Base-by-base conservation (phyloP, 495 filamentous ascomycete species). In the Letharia lupina region DNA sequence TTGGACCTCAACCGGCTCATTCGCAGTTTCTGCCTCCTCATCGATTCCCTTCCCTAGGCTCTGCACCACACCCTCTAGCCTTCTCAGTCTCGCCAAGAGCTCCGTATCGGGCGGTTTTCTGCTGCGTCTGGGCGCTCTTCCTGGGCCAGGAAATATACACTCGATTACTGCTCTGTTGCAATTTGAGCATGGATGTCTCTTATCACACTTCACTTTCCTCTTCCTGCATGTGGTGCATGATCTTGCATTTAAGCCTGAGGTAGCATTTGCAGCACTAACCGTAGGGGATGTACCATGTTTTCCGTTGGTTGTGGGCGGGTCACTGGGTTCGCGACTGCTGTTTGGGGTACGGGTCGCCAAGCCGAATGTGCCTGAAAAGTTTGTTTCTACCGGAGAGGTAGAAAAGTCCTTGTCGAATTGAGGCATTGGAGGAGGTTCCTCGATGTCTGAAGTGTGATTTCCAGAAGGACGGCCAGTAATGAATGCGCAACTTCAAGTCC, bases 201-300 rank as follows among this genome's bases (percentile, higher is more conserved):
- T 96, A 78, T 97, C 90, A 76, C 92, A 96, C 64, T 87, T 87
- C 7, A 94, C 91, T 74, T 96, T 96, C 58, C 91, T 81, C 67
- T 87, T 84, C 33, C 91, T 83, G 73, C 91, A 96, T 39, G 89
- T 94, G 4, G 91, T 85, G 75, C 91, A 96, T 68, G 89, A 92
- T 64, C 91, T 82, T 12, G 87, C 82, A 70, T 86, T 88, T 47
- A 69, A 31, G 39, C 61, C 68, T 45, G 59, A 18, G 6, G 65
- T 23, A 15, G 23, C 61, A 52, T 60, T 48, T 31, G 41, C 48
- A 37, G 58, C n/a, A 37, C 64, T 54, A 16, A 56, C 62, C 33
- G 58, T 18, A 16, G 60, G 61, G n/a, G 52, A 56, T 48, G 61
- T 62, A 3, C 52, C 37, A n/a, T 44, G 41, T 35, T 52, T 65